These are phyloP conservation scores for Artemisia argyi DNA, from an alignment of 129 eudicot genomes.

Conservation along the genomic window DNA sequence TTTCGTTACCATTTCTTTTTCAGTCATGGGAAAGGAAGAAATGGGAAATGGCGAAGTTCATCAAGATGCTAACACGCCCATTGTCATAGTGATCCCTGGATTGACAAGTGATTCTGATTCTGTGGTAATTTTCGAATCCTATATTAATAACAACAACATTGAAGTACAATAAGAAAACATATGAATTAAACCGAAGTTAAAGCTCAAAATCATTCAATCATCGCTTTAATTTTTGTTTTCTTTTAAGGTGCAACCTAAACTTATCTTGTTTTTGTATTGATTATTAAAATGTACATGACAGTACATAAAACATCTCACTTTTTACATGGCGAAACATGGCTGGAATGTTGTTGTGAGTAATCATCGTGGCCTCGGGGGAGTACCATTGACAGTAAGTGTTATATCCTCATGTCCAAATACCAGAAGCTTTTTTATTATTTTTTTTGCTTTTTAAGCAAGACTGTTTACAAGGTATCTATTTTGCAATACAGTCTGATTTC, in stretches of 20 bases:
- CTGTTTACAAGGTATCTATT: slow-evolving; percentile 7
- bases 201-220: neutral
- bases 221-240: neutral
- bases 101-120: slow-evolving; percentile 79
- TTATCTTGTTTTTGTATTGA: neutral
- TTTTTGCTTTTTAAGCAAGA: neutral
- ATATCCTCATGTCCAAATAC: neutral
- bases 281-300: slow-evolving; percentile 26
- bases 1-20: slow-evolving; percentile 1
- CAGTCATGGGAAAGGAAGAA: slow-evolving; percentile 40
- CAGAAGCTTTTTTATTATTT: neutral
- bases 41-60: slow-evolving; percentile 36
- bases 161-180: neutral
- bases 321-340: slow-evolving; percentile 69
- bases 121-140: slow-evolving; percentile 47
- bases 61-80: slow-evolving; percentile 58
- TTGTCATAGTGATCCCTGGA: slow-evolving; percentile 82
- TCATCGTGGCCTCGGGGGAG: slow-evolving; percentile 98
- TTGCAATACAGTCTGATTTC: slow-evolving; percentile 71
- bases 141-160: neutral
- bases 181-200: neutral
- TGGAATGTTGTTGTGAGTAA: slow-evolving; percentile 93
- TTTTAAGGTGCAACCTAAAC: neutral
- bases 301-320: slow-evolving; percentile 78
- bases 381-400: slow-evolving; percentile 74